Conservation (phyloP, 805 yeast species). For the Saturnispora ahearnii region DNA sequence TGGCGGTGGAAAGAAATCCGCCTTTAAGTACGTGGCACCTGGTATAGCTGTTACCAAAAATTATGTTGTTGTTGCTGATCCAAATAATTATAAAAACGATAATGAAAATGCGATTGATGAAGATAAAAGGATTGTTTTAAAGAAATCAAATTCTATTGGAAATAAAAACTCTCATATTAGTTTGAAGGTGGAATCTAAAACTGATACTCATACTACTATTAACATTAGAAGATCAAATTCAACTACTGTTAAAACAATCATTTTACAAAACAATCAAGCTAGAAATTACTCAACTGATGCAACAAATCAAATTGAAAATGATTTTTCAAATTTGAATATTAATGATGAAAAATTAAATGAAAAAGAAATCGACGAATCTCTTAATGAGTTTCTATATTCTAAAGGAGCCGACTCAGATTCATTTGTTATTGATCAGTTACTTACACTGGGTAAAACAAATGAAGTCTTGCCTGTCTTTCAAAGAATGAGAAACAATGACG, state of each 20-base stretch:
- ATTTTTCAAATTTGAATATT: constrained; percentile 12
- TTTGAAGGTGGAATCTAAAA: constrained; percentile 18
- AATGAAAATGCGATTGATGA: constrained; percentile 6
- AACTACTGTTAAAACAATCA: constrained; percentile 19
- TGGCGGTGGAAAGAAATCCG: constrained; percentile 15
- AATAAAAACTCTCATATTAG: constrained; percentile 26
- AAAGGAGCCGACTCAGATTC: constrained; percentile 8
- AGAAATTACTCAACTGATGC: constrained; percentile 7
- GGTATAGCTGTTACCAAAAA: constrained; percentile 23
- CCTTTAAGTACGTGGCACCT: constrained; percentile 20
- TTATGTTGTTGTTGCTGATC: constrained; percentile 23
- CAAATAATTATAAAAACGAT: constrained; percentile 12
- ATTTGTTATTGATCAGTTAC: constrained; percentile 18
- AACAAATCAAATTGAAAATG: constrained; percentile 12
- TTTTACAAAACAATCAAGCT: constrained; percentile 13
- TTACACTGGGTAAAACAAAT: constrained; percentile 20
- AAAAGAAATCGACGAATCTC: constrained; percentile 2
- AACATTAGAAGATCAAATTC: constrained; percentile 26
- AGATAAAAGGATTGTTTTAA: constrained; percentile 17
- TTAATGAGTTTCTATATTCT: constrained; percentile 4
- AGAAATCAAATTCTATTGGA: constrained; percentile 18
- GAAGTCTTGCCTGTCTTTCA: constrained; percentile 28
- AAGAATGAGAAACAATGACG: constrained; percentile 25
- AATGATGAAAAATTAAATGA: constrained; percentile 1
- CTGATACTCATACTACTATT: constrained; percentile 17